Percentiles rank a stretch among this genome's conserved stretches.
Conservation (phyloP, 2,329 filamentous ascomycete genomes). For the Colletotrichum sojae region DNA sequence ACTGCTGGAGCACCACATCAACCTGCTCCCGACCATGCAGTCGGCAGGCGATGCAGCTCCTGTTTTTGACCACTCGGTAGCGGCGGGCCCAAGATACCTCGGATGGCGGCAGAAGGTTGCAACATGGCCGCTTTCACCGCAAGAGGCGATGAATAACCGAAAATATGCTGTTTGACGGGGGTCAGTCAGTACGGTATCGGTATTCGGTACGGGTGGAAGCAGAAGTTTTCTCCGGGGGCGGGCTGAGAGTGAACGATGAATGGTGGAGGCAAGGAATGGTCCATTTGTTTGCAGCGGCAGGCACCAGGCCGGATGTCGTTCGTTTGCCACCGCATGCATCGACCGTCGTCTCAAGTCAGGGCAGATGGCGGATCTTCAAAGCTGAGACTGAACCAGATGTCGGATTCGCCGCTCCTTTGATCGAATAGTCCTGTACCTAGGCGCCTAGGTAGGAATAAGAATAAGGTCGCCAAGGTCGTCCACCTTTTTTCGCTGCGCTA, state of each 20-base stretch:
- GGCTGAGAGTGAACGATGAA: conserved; percentile 1
- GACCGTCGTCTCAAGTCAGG: conserved; percentile 6
- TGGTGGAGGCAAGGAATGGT: not conserved
- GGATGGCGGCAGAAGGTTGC: conserved; percentile 48
- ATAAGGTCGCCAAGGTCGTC: conserved; percentile 13
- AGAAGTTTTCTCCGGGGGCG: conserved; percentile 16
- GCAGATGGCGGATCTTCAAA: conserved; percentile 12
- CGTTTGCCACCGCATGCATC: conserved; percentile 38
- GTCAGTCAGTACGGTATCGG: not conserved
- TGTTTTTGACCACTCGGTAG: conserved; percentile 42
- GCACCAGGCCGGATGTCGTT: conserved; percentile 24
- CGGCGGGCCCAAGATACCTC: conserved; percentile 34
- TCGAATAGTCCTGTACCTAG: not conserved
- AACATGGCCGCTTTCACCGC: conserved; percentile 50
- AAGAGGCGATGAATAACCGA: conserved; percentile 40
- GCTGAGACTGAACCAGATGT: conserved; percentile 5
- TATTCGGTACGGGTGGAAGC: not conserved
- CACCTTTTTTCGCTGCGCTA: conserved; percentile 15
- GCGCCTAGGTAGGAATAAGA: conserved; percentile 23
- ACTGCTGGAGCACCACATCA: conserved; percentile 49
- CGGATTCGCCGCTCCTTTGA: conserved; percentile 33
- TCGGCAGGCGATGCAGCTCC: conserved; percentile 47
- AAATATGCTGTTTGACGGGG: conserved; percentile 26
- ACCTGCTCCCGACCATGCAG: conserved; percentile 46
- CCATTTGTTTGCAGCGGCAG: conserved; percentile 27